Base-by-base conservation (phyloP, 1,284 basidiomycete genomes). In the Pseudozyma thailandica region DNA sequence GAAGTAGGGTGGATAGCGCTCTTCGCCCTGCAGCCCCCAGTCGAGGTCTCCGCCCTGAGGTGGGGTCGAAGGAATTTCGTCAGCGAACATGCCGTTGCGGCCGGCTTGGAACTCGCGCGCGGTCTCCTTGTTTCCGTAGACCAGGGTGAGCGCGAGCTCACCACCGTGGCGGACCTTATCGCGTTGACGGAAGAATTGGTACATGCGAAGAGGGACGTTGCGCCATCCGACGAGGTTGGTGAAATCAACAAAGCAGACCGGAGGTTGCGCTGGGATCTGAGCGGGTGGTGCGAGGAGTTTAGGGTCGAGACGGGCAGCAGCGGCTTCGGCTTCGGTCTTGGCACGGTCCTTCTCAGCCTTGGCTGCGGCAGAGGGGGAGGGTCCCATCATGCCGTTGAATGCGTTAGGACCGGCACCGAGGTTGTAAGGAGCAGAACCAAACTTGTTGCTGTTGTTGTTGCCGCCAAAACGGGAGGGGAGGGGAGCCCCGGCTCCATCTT, bases 131-230 rank as follows among this genome's bases (percentile, higher is more conserved):
- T 44, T 57, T 21, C 86, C 86, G 81, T 88, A 86, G 62, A 95
- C 88, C 53, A 98, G 86, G 25, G 86, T 86, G 78, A 92, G 90
- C 0, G 90, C 94, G 9, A 90, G 90, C 72, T 96, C 90, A 16
- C 91, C 91, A 37, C 94, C 94, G 18, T 88, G 84, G 4, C 85
- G 87, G 7, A 92, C 92, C 73, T 90, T 89, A 52, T 89, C 84
- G n/a, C 93, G 89, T 81, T 92, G 90, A 79, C 93, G 94, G 86
- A 97, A 98, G 84, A 93, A 95, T 75, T 90, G 90, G 87, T 89
- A 90, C 54, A 97, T 88, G 90, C 96, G 94, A 70, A 88, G 84
- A 5, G 94, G 94, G 63, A 97, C 90, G 79, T 93, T 92, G 37
- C 86, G 87, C 83, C 96, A 89, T 15, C 95, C 94, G 55, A 97